These are phyloP conservation scores for Gaultheria prostrata DNA, from an alignment of 148 eudicot species.

Conservation along the genomic window DNA sequence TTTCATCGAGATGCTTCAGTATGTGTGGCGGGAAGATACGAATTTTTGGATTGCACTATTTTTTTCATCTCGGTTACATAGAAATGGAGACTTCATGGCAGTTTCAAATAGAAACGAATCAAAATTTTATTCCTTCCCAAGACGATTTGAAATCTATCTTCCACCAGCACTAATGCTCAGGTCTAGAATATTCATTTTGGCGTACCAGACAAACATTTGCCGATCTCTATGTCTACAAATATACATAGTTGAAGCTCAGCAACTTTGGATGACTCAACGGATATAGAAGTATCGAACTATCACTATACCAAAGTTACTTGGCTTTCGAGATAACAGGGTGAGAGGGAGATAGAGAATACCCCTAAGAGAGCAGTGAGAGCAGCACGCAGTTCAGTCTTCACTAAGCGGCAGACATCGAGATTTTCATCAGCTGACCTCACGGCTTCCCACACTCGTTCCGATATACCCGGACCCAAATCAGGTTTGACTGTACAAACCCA, in stretches of 20 bases:
- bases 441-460: constrained; percentile 76
- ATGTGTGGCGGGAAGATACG: background rate
- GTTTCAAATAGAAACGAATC: background rate
- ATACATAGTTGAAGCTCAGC: background rate
- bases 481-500: constrained; percentile 72
- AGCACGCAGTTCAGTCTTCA: constrained; percentile 58
- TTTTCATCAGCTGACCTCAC: constrained; percentile 50
- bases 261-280: background rate
- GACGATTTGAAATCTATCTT: background rate
- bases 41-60: background rate
- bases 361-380: constrained; percentile 72
- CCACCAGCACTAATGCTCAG: background rate
- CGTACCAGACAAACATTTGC: background rate
- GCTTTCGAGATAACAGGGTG: background rate
- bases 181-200: background rate
- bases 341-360: constrained; percentile 38
- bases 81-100: background rate
- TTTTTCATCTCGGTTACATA: background rate
- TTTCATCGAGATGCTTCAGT: background rate
- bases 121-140: background rate
- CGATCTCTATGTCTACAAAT: background rate
- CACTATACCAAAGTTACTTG: background rate
- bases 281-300: background rate
- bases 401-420: constrained; percentile 38
- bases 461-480: constrained; percentile 69